Base-by-base conservation (phyloP, 306 rosid genomes). In the Quillaja saponaria region DNA sequence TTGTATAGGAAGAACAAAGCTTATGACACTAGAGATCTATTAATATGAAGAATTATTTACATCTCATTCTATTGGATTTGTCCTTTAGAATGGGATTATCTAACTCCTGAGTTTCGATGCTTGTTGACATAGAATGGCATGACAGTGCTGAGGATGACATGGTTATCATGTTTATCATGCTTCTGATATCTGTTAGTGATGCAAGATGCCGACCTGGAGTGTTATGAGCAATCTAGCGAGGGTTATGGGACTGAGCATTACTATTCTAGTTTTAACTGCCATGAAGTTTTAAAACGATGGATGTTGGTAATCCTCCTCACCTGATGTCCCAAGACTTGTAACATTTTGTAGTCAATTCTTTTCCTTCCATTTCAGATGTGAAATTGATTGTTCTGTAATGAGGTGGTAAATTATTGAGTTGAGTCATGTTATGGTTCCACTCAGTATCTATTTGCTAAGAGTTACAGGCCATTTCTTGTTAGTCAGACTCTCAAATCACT, bases 1-100 rank as follows among this genome's bases (percentile, higher is more conserved):
- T 62, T 46, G 58, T 76, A 55, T 76, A 67, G 82, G 76, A 73
- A 69, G 79, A 81, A 61, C 65, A 60, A 66, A 58, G 63, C 70
- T 44, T 67, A 37, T 69, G 61, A 72, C 70, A 68, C 80, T 74
- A 72, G 83, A 55, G 65, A 71, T 64, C 55, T 54, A 52, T 71
- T 71, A 76, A 73, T 58, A 60, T 76, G 71, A 74, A 78, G 74
- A 63, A 47, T 58, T 74, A 67, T 49, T 20, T 65, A 63, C 79
- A 50, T 68, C 53, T 57, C 63, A 45, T 67, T 74, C 58, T 34
- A 61, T 46, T 60, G 76, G 76, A 55, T 61, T 68, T 75, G 56
- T 50, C 71, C 71, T 67, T 76, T 80, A 75, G 76, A 78, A 67
- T 71, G 47, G 52, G 67, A 20, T 51, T 76, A 48, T 66, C 63